phyloP scores from a whole-genome alignment of 257 asterid genomes.

The Primulina tabacum region DNA sequence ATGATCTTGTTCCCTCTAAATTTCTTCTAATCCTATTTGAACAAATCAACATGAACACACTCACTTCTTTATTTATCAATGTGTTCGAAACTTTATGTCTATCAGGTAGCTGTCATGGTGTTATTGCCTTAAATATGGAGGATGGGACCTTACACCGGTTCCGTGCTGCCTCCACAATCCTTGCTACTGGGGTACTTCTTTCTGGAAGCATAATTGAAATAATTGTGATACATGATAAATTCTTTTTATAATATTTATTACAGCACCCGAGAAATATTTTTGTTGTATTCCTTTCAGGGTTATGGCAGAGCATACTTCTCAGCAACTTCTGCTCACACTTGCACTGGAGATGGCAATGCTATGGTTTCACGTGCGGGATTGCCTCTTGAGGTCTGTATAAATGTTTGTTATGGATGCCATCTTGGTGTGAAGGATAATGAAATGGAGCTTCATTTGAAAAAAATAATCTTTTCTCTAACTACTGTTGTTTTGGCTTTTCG shows the following conservation, averaged over 20 bases:
- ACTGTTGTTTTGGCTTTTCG: constrained; percentile 14
- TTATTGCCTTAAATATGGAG: constrained; percentile 90
- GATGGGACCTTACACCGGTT: constrained; percentile 93
- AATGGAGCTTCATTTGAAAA: neutral
- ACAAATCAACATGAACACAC: neutral
- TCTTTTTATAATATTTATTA: constrained; percentile 12
- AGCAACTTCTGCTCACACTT: constrained; percentile 99
- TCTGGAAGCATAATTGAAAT: constrained; percentile 9
- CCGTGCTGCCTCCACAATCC: constrained; percentile 80
- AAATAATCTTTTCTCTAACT: constrained; percentile 18
- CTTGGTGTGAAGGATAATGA: neutral
- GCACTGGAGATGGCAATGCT: constrained; percentile 99
- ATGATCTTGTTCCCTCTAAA: neutral
- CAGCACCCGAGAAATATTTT: constrained; percentile 6
- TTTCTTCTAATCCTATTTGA: neutral
- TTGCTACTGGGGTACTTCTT: constrained; percentile 90
- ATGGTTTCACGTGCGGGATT: constrained; percentile 99
- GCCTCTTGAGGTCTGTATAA: constrained; percentile 74
- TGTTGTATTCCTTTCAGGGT: constrained; percentile 49
- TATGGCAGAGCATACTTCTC: constrained; percentile 95
- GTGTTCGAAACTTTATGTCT: constrained; percentile 1
- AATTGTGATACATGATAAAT: constrained; percentile 8
- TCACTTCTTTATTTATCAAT: neutral
- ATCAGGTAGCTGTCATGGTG: constrained; percentile 31
- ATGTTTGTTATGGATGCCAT: constrained; percentile 14